Evolutionary conservation across 1,139 yeast species (phyloP), one percentile per base, ranked within the genome.

Genomic region (Pichia sp.): DNA sequence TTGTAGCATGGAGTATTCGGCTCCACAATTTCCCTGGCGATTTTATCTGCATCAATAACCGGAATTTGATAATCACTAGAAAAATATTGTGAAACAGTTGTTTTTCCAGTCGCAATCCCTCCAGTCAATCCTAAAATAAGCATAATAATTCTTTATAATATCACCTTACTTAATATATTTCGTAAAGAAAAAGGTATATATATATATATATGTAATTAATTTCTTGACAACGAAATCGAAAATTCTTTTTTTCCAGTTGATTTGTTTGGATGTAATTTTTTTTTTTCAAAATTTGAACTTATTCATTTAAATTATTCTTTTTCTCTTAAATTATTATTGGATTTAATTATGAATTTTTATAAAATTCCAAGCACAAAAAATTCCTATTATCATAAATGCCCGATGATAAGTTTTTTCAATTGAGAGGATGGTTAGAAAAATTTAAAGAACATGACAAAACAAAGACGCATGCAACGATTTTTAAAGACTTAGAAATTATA

Each of bases 81-180:
- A 10, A 92, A 66, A 28, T 74, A 64, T 20, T 67, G 62, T 0
- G 97, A 87, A 0, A 87, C 97, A 0, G 97, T 90, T 12, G 96
- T 84, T 61, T 94, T 94, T 1, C 99, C 99, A 5, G 94, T 76
- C 9, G 97, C 96, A 43, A 92, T 92, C 1, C 97, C 97, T 1
- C 99, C 99, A 0, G 98, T 92, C 26, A 92, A 73, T 1, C 99
- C 99, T 9, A 94, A 76, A 31, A 92, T 75, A 43, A 92, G 75
- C 98, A 92, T 92, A 11, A 5, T 10, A 5, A 22, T 4, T 32
- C 22, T 11, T 11, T 10, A 11, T 11, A 26, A 26, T 26, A 9
- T 26, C 6, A 7, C 6, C 9, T 26, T 26, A 7, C 2, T 30
- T 6, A n/a, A n/a, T 32, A 16, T 22, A 4, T 7, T 32, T 10